A percentile compares a stretch with the other conserved stretches of the same genome.
Conservation (phyloP, 2,329 filamentous ascomycete genomes). For the Thermoascus crustaceus region DNA sequence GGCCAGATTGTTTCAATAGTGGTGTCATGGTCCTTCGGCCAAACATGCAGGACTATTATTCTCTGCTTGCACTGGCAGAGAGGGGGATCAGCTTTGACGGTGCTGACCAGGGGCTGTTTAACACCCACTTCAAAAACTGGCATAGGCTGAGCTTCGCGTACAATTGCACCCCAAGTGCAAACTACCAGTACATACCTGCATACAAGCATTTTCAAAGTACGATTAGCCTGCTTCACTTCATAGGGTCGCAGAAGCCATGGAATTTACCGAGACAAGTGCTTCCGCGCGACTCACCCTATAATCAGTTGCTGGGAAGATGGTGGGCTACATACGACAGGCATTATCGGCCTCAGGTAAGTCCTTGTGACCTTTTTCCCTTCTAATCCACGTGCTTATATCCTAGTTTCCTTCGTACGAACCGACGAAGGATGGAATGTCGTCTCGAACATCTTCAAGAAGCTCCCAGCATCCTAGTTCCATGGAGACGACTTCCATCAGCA, state of each 20-base stretch:
- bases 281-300: conserved; percentile 47
- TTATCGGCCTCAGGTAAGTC: conserved; percentile 46
- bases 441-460: too few relatives aligned
- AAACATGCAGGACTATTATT: conserved; percentile 79
- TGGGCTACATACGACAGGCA: conserved; percentile 92
- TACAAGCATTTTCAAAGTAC: conserved; percentile 86
- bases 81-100: conserved; percentile 91
- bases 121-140: conserved; percentile 85
- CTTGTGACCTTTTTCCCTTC: background rate
- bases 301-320: conserved; percentile 80
- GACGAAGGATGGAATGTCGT: background rate
- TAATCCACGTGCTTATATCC: background rate
- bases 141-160: conserved; percentile 89
- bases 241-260: conserved; percentile 89
- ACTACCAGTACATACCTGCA: conserved; percentile 95
- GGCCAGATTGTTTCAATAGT: conserved; percentile 98
- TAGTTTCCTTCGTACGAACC: conserved; percentile 2
- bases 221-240: conserved; percentile 90
- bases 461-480: too few relatives aligned
- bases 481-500: background rate
- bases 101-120: conserved; percentile 89
- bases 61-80: conserved; percentile 73
- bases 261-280: conserved; percentile 42
- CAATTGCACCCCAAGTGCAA: conserved; percentile 92
- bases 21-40: conserved; percentile 89